These are phyloP conservation scores for Moesziomyces globuligerus DNA, from an alignment of 1,284 basidiomycete genomes.

Conservation along the genomic window DNA sequence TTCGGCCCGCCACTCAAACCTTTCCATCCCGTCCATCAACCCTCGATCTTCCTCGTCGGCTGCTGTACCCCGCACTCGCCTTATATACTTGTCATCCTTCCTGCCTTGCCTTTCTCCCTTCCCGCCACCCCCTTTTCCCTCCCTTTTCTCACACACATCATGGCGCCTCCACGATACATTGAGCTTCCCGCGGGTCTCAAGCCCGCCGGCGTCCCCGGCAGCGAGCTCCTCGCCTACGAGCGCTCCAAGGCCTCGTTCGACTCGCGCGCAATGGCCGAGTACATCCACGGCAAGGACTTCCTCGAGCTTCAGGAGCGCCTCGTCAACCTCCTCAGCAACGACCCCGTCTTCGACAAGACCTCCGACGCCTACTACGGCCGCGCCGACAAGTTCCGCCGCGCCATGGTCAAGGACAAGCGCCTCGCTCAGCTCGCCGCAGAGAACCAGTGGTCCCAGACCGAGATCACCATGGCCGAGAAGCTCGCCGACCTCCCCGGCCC, in stretches of 20 bases:
- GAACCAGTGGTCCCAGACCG: slow-evolving; percentile 67
- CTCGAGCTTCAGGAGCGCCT: slow-evolving; percentile 70
- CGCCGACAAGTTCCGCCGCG: slow-evolving; percentile 64
- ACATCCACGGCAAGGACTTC: slow-evolving; percentile 58
- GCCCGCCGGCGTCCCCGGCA: slow-evolving; percentile 55
- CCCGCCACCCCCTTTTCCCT: not conserved
- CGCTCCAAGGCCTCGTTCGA: slow-evolving; percentile 61
- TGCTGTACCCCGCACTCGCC: not conserved
- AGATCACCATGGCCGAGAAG: slow-evolving; percentile 48
- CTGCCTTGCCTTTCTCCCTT: not conserved
- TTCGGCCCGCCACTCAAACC: not conserved
- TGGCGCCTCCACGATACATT: slow-evolving; percentile 46
- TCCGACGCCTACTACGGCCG: slow-evolving; percentile 70
- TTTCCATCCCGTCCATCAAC: not conserved
- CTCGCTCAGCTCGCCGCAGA: slow-evolving; percentile 65
- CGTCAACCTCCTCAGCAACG: slow-evolving; percentile 71
- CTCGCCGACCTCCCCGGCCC: slow-evolving; percentile 60
- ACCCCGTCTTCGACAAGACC: slow-evolving; percentile 76
- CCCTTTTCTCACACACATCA: slow-evolving; percentile 4
- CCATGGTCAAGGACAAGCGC: slow-evolving; percentile 67
- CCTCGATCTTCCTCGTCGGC: slow-evolving; percentile 2
- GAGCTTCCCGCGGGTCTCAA: slow-evolving; percentile 56
- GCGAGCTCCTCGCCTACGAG: slow-evolving; percentile 57
- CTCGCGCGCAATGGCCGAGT: slow-evolving; percentile 54
- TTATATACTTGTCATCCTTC: slow-evolving; percentile 15